Conservation (phyloP, 78 protist genomes). For the Monosiga brevicollis region DNA sequence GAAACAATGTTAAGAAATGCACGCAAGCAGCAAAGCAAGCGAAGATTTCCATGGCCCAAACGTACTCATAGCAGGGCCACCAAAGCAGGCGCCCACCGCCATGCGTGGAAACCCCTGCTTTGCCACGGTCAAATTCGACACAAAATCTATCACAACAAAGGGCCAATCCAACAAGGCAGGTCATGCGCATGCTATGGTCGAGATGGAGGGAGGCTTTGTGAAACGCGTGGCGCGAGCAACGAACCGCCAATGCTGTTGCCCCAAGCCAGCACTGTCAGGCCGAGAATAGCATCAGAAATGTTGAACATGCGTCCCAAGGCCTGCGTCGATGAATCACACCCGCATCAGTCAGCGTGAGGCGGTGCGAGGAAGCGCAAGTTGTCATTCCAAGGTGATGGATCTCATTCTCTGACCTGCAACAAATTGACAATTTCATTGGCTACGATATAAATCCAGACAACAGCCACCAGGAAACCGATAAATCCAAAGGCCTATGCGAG, state of each 20-base stretch:
- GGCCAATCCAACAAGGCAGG: not conserved
- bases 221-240: not conserved
- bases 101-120: constrained; percentile 18
- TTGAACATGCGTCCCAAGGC: not conserved
- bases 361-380: no score
- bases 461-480: not conserved
- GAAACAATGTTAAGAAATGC: not conserved
- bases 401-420: constrained; percentile 9
- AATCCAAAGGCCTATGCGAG: not conserved
- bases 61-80: constrained; percentile 18
- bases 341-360: not conserved
- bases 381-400: no score
- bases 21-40: not conserved
- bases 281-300: constrained; percentile 2
- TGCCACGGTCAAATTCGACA: constrained; percentile 16
- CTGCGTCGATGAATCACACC: not conserved
- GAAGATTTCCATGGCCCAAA: not conserved
- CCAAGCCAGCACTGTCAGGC: constrained; percentile 21
- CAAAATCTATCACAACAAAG: constrained; percentile 5
- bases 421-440: constrained; percentile 6
- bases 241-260: constrained; percentile 32
- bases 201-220: not conserved
- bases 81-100: constrained; percentile 20
- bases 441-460: constrained; percentile 1
- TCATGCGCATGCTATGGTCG: not conserved